Conservation (phyloP, 768 basidiomycete species). For the Phlegmacium glaucopus region DNA sequence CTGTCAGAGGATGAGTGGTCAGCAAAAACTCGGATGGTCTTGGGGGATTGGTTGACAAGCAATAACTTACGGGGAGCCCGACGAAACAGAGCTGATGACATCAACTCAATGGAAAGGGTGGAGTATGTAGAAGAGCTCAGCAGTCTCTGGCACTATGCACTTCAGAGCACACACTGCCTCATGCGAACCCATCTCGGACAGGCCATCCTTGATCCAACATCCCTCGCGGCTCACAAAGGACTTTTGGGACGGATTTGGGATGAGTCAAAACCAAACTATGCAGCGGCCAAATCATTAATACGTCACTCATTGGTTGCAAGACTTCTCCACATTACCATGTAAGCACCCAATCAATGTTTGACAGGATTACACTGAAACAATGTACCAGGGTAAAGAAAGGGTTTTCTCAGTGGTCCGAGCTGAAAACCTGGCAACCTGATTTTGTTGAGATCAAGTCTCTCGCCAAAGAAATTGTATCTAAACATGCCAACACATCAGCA, state of each 20-base stretch:
- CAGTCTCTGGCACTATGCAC: slow-evolving; percentile 18
- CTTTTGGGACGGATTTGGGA: not conserved
- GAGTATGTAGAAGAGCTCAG: slow-evolving; percentile 10
- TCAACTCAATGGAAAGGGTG: slow-evolving; percentile 11
- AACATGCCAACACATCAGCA: not conserved
- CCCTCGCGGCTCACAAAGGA: slow-evolving; percentile 19
- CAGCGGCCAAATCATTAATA: too few species aligned
- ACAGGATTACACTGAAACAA: too few species aligned
- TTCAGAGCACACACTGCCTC: slow-evolving; percentile 16
- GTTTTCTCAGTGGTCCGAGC: not conserved
- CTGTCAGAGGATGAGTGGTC: slow-evolving; percentile 20
- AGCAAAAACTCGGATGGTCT: slow-evolving; percentile 15
- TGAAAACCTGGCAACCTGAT: too few species aligned
- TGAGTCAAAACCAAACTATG: not conserved
- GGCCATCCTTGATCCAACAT: slow-evolving; percentile 15
- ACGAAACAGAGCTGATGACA: slow-evolving; percentile 13
- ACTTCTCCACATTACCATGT: too few species aligned
- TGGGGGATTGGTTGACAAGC: slow-evolving; percentile 23
- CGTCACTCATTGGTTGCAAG: too few species aligned
- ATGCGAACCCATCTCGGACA: slow-evolving; percentile 18
- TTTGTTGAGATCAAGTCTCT: not conserved
- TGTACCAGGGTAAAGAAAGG: too few species aligned
- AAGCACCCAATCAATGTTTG: too few species aligned
- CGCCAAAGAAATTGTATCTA: not conserved
- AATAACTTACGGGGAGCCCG: slow-evolving; percentile 17